Percentiles rank a stretch among this genome's conserved stretches.
Evolutionary conservation across 202 grass and related monocot genomes (phyloP).

Genomic region (Cymbopogon flexuosus): DNA sequence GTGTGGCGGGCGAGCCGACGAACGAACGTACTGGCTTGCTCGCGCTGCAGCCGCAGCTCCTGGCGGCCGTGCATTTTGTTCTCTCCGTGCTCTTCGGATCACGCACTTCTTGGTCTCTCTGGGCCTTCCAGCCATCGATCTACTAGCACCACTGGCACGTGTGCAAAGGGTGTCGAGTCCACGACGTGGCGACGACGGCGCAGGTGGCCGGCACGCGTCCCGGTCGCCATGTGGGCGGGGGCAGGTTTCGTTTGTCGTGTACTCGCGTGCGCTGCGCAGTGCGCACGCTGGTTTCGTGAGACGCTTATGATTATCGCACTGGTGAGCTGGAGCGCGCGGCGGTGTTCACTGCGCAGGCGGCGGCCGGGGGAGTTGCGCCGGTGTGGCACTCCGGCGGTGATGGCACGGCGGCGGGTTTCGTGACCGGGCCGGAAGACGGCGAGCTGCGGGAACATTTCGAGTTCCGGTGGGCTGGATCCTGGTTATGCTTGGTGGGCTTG

Average conservation of each 20-base stretch:
- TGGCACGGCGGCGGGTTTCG: too few species aligned
- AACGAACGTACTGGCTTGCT: not conserved
- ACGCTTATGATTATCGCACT: too few species aligned
- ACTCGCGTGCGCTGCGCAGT: too few species aligned
- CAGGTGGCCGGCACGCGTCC: not conserved
- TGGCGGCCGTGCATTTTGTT: not conserved
- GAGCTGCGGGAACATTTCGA: not conserved
- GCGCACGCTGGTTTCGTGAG: not conserved
- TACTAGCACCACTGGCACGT: not conserved
- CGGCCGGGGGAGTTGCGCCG: not conserved
- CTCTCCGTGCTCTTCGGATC: conserved; percentile 8
- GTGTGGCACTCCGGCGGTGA: not conserved
- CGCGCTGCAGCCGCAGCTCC: too few species aligned
- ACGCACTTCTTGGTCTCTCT: not conserved
- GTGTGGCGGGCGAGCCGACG: conserved; percentile 6
- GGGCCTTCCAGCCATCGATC: not conserved
- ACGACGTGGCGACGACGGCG: not conserved
- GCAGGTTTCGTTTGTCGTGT: not conserved
- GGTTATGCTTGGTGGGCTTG: not conserved
- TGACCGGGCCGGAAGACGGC: too few species aligned
- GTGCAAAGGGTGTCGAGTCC: not conserved
- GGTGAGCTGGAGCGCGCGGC: not conserved
- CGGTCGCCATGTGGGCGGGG: not conserved
- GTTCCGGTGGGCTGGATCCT: not conserved
- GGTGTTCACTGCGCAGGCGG: not conserved